phyloP scores from a whole-genome alignment of 2,329 filamentous ascomycete species.

The Trichoderma sp. region DNA sequence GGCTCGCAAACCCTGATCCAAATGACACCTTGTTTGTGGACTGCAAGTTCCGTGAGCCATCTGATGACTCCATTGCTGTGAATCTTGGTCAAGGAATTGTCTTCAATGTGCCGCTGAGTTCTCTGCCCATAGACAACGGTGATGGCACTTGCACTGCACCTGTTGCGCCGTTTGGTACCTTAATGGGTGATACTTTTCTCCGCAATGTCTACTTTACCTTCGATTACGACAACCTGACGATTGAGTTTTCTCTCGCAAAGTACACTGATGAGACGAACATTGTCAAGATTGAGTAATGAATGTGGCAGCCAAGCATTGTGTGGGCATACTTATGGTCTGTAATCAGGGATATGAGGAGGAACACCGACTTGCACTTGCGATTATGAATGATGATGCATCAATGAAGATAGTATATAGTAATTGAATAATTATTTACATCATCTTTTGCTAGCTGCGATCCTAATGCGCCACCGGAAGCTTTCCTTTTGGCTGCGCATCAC shows the following conservation, averaged over 20 bases:
- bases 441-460: not conserved
- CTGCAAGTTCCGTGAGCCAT: slow-evolving; percentile 17
- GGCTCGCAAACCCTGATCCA: slow-evolving; percentile 8
- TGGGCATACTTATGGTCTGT: too few species aligned
- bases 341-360: too few species aligned
- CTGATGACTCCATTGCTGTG: slow-evolving; percentile 1
- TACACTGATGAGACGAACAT: slow-evolving; percentile 20
- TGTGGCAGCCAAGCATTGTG: not conserved
- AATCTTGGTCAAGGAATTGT: slow-evolving; percentile 2
- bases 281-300: slow-evolving; percentile 17
- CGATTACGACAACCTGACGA: slow-evolving; percentile 20
- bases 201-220: slow-evolving; percentile 21
- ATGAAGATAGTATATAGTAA: not conserved
- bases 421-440: not conserved
- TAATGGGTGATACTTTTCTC: slow-evolving; percentile 17
- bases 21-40: slow-evolving; percentile 13
- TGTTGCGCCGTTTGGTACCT: not conserved
- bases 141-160: slow-evolving; percentile 16
- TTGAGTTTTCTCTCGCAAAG: slow-evolving; percentile 20
- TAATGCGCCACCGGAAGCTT: slow-evolving; percentile 23
- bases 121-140: not conserved
- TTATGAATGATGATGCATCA: not conserved
- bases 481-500: slow-evolving; percentile 20
- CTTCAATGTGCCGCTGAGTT: slow-evolving; percentile 18
- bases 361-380: not conserved